These are phyloP conservation scores for Eucalyptus coolabah DNA, from an alignment of 345 rosid genomes.

Conservation along the genomic window DNA sequence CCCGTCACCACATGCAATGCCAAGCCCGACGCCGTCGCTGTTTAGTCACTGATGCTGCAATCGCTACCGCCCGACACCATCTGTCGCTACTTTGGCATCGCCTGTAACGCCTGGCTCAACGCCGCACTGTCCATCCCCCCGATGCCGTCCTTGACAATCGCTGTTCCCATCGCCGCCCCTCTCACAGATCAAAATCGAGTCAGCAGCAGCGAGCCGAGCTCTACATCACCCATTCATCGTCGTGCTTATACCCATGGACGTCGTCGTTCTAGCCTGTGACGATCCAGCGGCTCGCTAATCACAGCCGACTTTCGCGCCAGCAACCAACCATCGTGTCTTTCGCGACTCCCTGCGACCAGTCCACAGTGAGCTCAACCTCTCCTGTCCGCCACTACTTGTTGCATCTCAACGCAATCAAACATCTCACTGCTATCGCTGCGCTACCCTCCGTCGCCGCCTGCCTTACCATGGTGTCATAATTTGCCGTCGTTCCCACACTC, in stretches of 20 bases:
- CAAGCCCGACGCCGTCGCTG: rapidly evolving
- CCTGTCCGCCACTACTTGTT: rapidly evolving
- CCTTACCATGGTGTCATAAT: no score
- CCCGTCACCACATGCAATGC: no score
- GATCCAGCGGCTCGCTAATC: rapidly evolving
- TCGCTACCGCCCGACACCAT: rapidly evolving
- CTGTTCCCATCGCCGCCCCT: no score
- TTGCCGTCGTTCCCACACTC: no score
- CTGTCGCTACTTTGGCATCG: rapidly evolving
- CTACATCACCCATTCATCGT: rapidly evolving
- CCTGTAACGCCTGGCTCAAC: rapidly evolving
- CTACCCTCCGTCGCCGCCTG: no score
- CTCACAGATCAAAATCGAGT: no score
- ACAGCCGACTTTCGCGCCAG: rapidly evolving
- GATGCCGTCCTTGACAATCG: rapidly evolving
- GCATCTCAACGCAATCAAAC: rapidly evolving
- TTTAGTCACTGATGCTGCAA: rapidly evolving
- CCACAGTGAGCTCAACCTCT: no score
- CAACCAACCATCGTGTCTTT: no score
- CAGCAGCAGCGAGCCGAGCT: rapidly evolving
- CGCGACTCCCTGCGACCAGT: rapidly evolving
- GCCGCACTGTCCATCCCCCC: no score
- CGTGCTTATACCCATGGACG: rapidly evolving
- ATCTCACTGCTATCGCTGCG: no score
- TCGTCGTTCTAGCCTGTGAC: rapidly evolving